Evolutionary conservation across 2,329 filamentous ascomycete genomes (phyloP), one percentile per base, ranked within the genome.

Genomic region (Colletotrichum australisinense): DNA sequence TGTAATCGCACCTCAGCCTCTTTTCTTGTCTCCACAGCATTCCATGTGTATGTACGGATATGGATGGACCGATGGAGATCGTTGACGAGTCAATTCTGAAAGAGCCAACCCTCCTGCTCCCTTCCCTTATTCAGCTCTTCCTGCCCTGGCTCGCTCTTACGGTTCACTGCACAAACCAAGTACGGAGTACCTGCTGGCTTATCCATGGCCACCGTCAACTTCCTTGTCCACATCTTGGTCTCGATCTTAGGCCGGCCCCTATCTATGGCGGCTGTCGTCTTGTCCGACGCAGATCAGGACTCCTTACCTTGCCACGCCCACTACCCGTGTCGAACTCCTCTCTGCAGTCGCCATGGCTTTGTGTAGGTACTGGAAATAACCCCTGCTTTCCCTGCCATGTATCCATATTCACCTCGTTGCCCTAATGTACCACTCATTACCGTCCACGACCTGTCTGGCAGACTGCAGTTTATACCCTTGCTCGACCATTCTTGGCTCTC

Each of bases 281-380:
- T 46, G 32, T 56, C 57, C 58, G 32, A 53, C 32, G 66, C 59
- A 69, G 65, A 72, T 69, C 65, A 69, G 22, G 53, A 38, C 59
- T 46, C 59, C 55, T 73, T 22, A 30, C 58, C 52, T 69, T 35
- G 32, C 63, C 66, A 63, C 64, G 69, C 59, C 69, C 66, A 63
- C 64, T 24, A 62, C 59, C 55, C 19, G 24, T 62, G 16, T 59
- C 42, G 65, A 65, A 63, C 60, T 65, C 28, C 60, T 35, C 56
- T 22, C 30, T n/a, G 30, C 28, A 49, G 42, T 49, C 19, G n/a
- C 42, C 42, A 11, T 7, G 4, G 11, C 19, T 49, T 22, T 7
- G 42, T 49, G n/a, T 26, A 26, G 26, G 26, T 49, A 11, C 42
- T 49, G 42, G 9, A 9, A 49, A n/a, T 22, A 49, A 49, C 46